Conservation (phyloP, 75 land plant species). For the Azolla pinnata region DNA sequence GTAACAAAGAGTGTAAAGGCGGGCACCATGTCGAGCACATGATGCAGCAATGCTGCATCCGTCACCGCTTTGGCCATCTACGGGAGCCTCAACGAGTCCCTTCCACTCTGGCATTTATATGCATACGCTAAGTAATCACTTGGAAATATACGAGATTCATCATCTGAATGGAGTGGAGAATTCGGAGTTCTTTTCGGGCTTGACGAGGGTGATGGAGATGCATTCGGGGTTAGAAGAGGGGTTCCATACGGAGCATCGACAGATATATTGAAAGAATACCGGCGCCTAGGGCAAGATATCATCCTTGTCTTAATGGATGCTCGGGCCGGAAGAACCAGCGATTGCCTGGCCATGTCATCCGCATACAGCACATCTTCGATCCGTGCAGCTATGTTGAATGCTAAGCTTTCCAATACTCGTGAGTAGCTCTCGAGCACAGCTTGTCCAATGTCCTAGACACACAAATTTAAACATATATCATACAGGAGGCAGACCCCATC, state of each 20-base stretch:
- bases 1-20: no score
- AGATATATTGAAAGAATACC: constrained; percentile 14
- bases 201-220: constrained; percentile 12
- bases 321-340: not conserved
- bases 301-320: constrained; percentile 4
- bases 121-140: no score
- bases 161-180: no score
- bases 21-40: no score
- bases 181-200: constrained; percentile 13
- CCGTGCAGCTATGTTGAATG: constrained; percentile 65
- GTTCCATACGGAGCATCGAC: constrained; percentile 22
- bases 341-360: constrained; percentile 42
- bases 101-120: no score
- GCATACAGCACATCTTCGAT: constrained; percentile 61
- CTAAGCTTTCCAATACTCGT: constrained; percentile 71
- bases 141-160: no score
- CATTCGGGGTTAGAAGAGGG: constrained; percentile 21
- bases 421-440: constrained; percentile 81
- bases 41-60: no score
- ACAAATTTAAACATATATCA: not conserved
- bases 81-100: no score
- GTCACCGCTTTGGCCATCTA: no score
- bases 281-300: not conserved
- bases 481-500: not conserved
- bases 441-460: constrained; percentile 66